These are phyloP conservation scores for Aspergillus haitiensis DNA, from an alignment of 495 filamentous ascomycete genomes.

Conservation along the genomic window DNA sequence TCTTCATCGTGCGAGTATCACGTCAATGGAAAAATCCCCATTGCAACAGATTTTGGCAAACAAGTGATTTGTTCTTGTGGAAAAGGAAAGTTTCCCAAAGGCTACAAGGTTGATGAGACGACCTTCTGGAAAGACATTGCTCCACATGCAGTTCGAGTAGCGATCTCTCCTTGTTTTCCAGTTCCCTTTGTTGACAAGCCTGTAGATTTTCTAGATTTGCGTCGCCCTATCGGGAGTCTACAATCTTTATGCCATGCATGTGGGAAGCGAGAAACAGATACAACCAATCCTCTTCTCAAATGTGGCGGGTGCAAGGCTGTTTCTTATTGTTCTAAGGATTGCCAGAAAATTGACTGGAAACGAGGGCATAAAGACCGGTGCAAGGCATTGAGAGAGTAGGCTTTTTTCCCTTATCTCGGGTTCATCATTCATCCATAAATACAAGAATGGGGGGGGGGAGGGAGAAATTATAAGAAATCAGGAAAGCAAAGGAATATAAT, in stretches of 20 bases:
- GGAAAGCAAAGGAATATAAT: no score
- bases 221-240: background rate
- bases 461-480: no score
- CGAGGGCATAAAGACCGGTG: background rate
- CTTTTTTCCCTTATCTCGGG: no score
- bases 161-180: constrained; percentile 36
- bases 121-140: constrained; percentile 26
- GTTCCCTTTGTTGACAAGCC: constrained; percentile 29
- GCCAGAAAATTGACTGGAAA: constrained; percentile 6
- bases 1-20: constrained; percentile 49
- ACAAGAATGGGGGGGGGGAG: no score
- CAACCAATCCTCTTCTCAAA: background rate
- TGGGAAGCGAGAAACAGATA: background rate
- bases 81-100: constrained; percentile 28
- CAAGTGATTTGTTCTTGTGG: constrained; percentile 38
- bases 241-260: background rate
- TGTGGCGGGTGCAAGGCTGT: background rate
- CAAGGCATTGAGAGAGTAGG: background rate
- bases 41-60: constrained; percentile 27
- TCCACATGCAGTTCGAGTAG: constrained; percentile 30
- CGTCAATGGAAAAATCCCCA: constrained; percentile 29
- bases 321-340: background rate
- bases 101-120: constrained; percentile 27
- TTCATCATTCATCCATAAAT: no score
- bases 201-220: background rate